Percentiles rank a stretch among this genome's conserved stretches.
Evolutionary conservation across 192 early-diverging fungal genomes (phyloP).

Genomic region (Piromyces sp.): DNA sequence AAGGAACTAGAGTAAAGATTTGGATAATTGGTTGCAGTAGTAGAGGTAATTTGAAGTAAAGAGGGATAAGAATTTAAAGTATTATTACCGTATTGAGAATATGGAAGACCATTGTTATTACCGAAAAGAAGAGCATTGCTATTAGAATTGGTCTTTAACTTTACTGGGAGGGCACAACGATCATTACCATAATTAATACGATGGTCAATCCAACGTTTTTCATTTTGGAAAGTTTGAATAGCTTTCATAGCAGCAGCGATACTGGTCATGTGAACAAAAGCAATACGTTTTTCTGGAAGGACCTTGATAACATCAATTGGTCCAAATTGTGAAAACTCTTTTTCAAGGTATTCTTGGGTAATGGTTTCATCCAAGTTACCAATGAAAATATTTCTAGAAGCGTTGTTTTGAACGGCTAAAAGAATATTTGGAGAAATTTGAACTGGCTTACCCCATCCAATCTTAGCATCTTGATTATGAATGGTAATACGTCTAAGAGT

Average conservation of each 20-base stretch:
- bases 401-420: conserved; percentile 44
- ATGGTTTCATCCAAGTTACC: conserved; percentile 48
- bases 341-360: conserved; percentile 13
- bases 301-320: conserved; percentile 54
- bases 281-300: conserved; percentile 54
- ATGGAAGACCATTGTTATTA: background rate
- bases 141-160: background rate
- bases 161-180: conserved; percentile 30
- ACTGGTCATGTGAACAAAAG: conserved; percentile 66
- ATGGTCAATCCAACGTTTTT: conserved; percentile 30
- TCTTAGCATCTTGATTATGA: conserved; percentile 38
- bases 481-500: conserved; percentile 26
- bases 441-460: conserved; percentile 61
- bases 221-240: conserved; percentile 35
- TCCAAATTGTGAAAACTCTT: conserved; percentile 53
- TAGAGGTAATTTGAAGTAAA: background rate
- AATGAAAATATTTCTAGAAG: conserved; percentile 70
- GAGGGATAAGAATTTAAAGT: background rate
- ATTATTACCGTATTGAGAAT: background rate
- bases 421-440: conserved; percentile 26
- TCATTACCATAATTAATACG: conserved; percentile 72
- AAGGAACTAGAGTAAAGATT: background rate
- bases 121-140: background rate
- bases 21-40: background rate
- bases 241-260: conserved; percentile 54